Conservation (phyloP, 257 asterid species). For the Cinchona pubescens region DNA sequence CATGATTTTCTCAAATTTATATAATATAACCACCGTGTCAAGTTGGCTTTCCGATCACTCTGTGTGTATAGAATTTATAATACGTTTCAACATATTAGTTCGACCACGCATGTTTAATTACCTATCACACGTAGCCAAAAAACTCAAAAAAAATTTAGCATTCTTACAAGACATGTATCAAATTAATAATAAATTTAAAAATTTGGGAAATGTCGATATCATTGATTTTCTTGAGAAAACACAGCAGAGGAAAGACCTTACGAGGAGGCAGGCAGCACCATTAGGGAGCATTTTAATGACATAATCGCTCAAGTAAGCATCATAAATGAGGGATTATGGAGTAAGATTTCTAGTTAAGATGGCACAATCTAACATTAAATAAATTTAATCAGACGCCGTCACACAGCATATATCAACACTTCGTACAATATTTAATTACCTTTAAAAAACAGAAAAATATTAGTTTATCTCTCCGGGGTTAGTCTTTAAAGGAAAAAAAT, state of each 20-base stretch:
- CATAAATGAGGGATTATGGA: neutral
- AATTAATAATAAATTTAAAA: no score
- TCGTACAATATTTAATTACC: neutral
- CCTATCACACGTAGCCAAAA: neutral
- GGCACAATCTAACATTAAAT: neutral
- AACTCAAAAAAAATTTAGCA: no score
- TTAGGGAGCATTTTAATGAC: neutral
- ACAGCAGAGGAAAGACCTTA: no score
- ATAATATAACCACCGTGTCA: no score
- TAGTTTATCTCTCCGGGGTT: no score
- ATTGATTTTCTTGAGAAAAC: neutral
- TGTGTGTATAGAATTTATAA: no score
- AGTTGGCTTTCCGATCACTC: no score
- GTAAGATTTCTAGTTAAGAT: neutral
- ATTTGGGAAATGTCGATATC: no score
- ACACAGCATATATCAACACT: neutral
- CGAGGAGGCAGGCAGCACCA: neutral
- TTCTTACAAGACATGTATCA: no score
- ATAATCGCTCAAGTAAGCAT: slow-evolving; percentile 8
- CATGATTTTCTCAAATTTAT: no score
- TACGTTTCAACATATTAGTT: neutral
- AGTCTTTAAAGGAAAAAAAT: no score
- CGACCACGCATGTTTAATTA: neutral
- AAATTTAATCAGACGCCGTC: neutral
- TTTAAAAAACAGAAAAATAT: no score